Conservation (phyloP, 768 basidiomycete genomes). For the Lactifluus volemus region DNA sequence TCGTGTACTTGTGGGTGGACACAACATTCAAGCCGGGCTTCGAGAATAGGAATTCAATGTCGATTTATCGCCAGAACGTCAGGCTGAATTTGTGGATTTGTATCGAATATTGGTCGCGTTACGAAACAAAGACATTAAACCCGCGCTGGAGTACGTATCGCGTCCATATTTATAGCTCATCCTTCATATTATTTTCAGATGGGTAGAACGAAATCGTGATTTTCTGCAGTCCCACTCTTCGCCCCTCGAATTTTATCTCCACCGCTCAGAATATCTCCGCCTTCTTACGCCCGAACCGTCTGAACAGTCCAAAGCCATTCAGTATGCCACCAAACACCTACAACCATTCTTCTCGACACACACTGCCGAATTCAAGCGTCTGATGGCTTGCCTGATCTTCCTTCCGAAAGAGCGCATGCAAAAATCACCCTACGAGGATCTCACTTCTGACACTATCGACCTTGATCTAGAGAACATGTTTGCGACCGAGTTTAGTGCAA, state of each 20-base stretch:
- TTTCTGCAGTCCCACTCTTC: slow-evolving; percentile 68
- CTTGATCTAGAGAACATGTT: slow-evolving; percentile 76
- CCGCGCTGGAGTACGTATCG: slow-evolving; percentile 64
- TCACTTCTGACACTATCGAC: slow-evolving; percentile 64
- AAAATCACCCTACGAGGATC: slow-evolving; percentile 64
- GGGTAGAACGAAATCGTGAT: slow-evolving; percentile 57
- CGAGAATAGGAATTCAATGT: slow-evolving; percentile 54
- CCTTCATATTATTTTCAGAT: slow-evolving; percentile 40
- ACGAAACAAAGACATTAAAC: slow-evolving; percentile 53
- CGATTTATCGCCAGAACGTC: slow-evolving; percentile 42
- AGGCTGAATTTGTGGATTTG: slow-evolving; percentile 55
- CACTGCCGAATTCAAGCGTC: slow-evolving; percentile 52
- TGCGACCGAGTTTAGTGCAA: slow-evolving; percentile 82
- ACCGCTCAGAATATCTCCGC: slow-evolving; percentile 84
- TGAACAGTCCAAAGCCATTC: slow-evolving; percentile 49
- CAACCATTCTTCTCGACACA: slow-evolving; percentile 56
- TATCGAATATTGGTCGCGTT: slow-evolving; percentile 65
- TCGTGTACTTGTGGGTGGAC: background rate
- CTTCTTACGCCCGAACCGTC: slow-evolving; percentile 55
- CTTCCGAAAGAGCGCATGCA: slow-evolving; percentile 61
- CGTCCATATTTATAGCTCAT: background rate
- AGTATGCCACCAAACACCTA: slow-evolving; percentile 65
- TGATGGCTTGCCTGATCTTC: slow-evolving; percentile 62
- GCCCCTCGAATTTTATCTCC: slow-evolving; percentile 80
- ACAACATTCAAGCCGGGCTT: slow-evolving; percentile 3